Evolutionary conservation across 1,284 basidiomycete species (phyloP), one percentile per base, ranked within the genome.

Genomic region (Mycena citricolor): DNA sequence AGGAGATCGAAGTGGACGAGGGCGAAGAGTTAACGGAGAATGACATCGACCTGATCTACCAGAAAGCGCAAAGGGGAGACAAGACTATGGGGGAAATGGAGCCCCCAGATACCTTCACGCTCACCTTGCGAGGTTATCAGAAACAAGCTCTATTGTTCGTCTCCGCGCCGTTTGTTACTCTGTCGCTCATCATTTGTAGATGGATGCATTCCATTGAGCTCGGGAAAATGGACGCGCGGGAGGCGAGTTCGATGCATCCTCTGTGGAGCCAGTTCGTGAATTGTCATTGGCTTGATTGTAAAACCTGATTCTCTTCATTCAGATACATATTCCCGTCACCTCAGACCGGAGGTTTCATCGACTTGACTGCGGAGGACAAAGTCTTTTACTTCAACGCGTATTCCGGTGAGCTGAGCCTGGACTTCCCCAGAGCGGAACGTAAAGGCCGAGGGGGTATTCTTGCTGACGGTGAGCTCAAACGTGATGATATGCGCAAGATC

Each of bases 171-270:
- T 32, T 22, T 19, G 33, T 36, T 11, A 24, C 23, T 37, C 19
- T 20, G 8, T 36, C 11, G 22, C 23, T 38, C 32, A 47, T 31
- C 42, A 45, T 32, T 47, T 35, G 17, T 54, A 90, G 90, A 30
- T 99, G 95, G 94, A 94, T 98, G 94, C 74, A 82, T 52, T 89
- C 85, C 1, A 77, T 94, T 54, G 95, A 97, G 67, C 79, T 74
- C 1, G 87, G 85, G 2, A 73, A 79, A 17, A 70, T 73, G 49
- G 79, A 83, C 39, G 83, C 85, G 14, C 78, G 90, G 37, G 81
- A 90, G 55, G 74, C 79, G 2, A 64, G 73, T 6, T 83, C 87
- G 2, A 83, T 98, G 73, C 92, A 99, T 66, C 95, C 95, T 1
- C 66, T 99, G 8, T 99, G 94, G 94, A 89, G 90, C 68, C 83